A percentile compares a stretch with the other conserved stretches of the same genome.
phyloP scores from a whole-genome alignment of 805 yeast genomes.

The Zygoascus bituminiphila region DNA sequence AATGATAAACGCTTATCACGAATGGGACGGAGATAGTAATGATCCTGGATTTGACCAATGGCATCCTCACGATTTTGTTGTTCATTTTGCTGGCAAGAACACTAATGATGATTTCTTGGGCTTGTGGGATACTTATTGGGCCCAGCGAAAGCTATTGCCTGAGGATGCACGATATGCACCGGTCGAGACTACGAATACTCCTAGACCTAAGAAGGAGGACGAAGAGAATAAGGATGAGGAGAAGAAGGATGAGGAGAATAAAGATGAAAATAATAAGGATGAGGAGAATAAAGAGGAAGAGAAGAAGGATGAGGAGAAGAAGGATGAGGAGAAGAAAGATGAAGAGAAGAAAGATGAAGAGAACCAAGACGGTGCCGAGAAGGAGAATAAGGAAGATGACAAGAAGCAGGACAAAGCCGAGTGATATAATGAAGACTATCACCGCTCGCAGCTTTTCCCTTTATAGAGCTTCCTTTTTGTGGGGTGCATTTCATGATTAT shows the following conservation, averaged over 20 bases:
- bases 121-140: slow-evolving; percentile 3
- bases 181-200: slow-evolving; percentile 3
- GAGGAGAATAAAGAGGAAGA: background rate
- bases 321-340: background rate
- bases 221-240: background rate
- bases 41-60: slow-evolving; percentile 12
- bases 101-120: background rate
- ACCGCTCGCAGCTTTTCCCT: no score
- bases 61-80: slow-evolving; percentile 19
- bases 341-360: background rate
- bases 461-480: no score
- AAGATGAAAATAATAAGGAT: background rate
- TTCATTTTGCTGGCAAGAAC: slow-evolving; percentile 19
- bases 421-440: background rate
- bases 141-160: background rate
- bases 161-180: background rate
- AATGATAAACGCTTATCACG: slow-evolving; percentile 23
- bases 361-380: background rate
- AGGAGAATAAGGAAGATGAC: background rate
- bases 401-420: background rate
- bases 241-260: background rate
- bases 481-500: no score
- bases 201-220: background rate
- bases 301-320: background rate
- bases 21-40: slow-evolving; percentile 5